Conservation (phyloP, 2,329 filamentous ascomycete genomes). For the Fusarium stilboides region DNA sequence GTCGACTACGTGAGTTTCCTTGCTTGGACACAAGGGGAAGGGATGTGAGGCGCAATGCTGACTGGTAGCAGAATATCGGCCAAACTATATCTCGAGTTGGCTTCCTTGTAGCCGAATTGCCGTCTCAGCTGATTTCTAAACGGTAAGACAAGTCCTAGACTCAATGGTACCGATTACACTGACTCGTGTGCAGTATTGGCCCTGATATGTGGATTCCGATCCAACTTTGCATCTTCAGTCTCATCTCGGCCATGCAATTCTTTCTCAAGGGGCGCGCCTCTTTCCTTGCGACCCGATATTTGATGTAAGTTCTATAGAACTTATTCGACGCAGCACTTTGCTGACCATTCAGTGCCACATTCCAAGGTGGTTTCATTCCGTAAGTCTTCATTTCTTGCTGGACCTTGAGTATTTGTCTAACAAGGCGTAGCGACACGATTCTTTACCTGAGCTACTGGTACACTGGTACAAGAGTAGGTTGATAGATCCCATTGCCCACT, state of each 20-base stretch:
- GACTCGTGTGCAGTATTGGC: conserved; percentile 51
- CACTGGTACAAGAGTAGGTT: conserved; percentile 65
- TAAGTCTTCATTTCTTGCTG: conserved; percentile 41
- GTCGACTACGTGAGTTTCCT: conserved; percentile 16
- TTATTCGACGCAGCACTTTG: no score
- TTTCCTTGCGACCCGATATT: conserved; percentile 53
- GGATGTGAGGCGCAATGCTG: background rate
- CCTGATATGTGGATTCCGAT: conserved; percentile 67
- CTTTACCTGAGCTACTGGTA: conserved; percentile 75
- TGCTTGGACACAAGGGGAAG: accelerated
- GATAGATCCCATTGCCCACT: no score
- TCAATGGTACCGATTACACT: background rate
- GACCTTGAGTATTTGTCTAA: background rate
- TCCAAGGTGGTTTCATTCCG: conserved; percentile 71
- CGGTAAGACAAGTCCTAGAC: background rate
- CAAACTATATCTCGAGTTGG: conserved; percentile 37
- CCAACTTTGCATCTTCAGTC: conserved; percentile 57
- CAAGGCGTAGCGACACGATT: conserved; percentile 14
- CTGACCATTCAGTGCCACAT: conserved; percentile 51
- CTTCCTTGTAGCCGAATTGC: conserved; percentile 28
- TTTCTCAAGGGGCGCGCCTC: conserved; percentile 53
- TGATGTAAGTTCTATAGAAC: conserved; percentile 31
- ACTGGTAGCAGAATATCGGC: conserved; percentile 8
- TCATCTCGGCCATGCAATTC: conserved; percentile 54
- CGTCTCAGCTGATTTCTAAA: conserved; percentile 25